These are phyloP conservation scores for Penicillium cosmopolitanum DNA, from an alignment of 495 filamentous ascomycete species.

Conservation along the genomic window DNA sequence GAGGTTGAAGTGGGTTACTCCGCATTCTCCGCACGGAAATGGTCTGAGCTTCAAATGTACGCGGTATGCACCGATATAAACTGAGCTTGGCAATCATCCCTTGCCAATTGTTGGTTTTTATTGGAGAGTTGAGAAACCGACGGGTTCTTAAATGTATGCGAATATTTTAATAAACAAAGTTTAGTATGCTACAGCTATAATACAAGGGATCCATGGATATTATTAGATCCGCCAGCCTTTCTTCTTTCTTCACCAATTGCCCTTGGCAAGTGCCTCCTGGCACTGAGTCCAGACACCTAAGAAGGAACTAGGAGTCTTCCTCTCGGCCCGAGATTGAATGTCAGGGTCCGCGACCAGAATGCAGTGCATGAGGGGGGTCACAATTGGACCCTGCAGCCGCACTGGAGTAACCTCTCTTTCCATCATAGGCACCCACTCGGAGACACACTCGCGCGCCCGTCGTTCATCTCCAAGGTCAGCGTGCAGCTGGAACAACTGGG, in stretches of 20 bases:
- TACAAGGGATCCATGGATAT: background rate
- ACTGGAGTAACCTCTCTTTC: constrained; percentile 58
- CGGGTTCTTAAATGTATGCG: constrained; percentile 1
- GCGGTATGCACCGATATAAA: background rate
- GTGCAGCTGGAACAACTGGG: constrained; percentile 55
- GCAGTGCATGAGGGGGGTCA: constrained; percentile 51
- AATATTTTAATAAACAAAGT: background rate
- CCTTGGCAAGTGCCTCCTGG: constrained; percentile 23
- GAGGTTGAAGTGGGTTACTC: background rate
- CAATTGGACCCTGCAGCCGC: constrained; percentile 41
- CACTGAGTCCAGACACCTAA: constrained; percentile 37
- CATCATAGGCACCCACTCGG: constrained; percentile 61
- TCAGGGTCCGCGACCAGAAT: constrained; percentile 54
- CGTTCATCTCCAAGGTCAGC: constrained; percentile 48
- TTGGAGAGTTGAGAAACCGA: constrained; percentile 3
- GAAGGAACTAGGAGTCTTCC: constrained; percentile 26
- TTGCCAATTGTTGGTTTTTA: background rate
- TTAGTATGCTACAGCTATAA: constrained; percentile 1
- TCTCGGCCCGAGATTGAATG: constrained; percentile 34
- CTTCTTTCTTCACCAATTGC: background rate
- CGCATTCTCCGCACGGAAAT: background rate
- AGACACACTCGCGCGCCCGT: constrained; percentile 52
- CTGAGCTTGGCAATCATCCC: background rate
- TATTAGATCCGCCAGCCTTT: background rate
- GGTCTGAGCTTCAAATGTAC: constrained; percentile 1